A percentile compares a stretch with the other conserved stretches of the same genome.
Conservation (phyloP, 2,329 filamentous ascomycete genomes). For the Fusarium siculi region DNA sequence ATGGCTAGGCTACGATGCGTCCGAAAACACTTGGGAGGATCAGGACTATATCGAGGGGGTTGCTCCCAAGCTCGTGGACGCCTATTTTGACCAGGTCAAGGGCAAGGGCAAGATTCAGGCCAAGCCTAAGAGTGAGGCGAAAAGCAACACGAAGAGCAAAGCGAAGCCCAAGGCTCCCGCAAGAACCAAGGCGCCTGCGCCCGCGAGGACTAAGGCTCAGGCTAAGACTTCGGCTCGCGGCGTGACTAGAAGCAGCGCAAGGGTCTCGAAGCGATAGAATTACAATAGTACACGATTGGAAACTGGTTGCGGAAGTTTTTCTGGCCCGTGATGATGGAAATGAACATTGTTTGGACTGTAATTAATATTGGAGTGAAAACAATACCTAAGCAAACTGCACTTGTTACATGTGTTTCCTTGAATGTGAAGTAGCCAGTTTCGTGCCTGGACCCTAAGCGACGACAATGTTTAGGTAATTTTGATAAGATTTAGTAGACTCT, state of each 20-base stretch:
- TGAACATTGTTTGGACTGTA: slow-evolving; percentile 15
- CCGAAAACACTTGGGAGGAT: slow-evolving; percentile 48
- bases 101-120: slow-evolving; percentile 4
- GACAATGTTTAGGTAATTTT: rapidly evolving
- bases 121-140: slow-evolving; percentile 10
- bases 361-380: background rate
- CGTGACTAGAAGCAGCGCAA: slow-evolving; percentile 2
- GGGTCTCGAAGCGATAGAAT: background rate
- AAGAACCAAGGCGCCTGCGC: background rate
- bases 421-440: background rate
- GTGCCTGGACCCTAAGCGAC: background rate
- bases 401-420: background rate
- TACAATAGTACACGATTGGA: background rate
- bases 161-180: background rate
- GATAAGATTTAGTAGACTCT: rapidly evolving
- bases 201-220: background rate
- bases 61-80: slow-evolving; percentile 42
- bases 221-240: background rate
- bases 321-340: slow-evolving; percentile 2
- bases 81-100: slow-evolving; percentile 39
- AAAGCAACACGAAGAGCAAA: background rate
- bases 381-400: background rate
- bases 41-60: slow-evolving; percentile 40
- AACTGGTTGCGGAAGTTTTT: background rate
- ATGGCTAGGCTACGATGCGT: slow-evolving; percentile 49